phyloP scores from a whole-genome alignment of 352 stramenopile genomes.

The Salisapilia sapeloensis region DNA sequence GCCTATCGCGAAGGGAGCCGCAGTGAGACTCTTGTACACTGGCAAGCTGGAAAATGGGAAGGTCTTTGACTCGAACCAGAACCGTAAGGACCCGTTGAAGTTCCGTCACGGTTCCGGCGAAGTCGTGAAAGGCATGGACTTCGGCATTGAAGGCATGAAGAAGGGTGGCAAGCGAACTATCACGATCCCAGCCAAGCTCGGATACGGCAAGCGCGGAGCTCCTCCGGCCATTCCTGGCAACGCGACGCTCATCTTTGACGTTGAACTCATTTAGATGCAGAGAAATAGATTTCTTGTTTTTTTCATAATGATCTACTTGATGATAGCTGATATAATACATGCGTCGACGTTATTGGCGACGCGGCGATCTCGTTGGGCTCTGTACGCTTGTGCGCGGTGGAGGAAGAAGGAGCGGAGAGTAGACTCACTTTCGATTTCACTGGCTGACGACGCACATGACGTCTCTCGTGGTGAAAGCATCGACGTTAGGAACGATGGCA shows the following conservation, averaged over 20 bases:
- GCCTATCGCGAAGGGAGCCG: conserved; percentile 30
- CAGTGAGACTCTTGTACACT: conserved; percentile 71
- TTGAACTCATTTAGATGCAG: conserved; percentile 78
- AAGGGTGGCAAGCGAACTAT: conserved; percentile 85
- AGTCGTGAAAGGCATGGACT: conserved; percentile 94
- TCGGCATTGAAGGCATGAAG: conserved; percentile 84
- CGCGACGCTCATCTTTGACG: conserved; percentile 88
- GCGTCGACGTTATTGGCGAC: too few species aligned
- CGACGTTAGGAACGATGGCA: too few species aligned
- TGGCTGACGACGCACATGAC: too few species aligned
- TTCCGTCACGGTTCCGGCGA: conserved; percentile 77
- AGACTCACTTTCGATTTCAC: too few species aligned
- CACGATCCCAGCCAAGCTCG: conserved; percentile 85
- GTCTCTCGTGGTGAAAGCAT: too few species aligned
- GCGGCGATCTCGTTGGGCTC: too few species aligned
- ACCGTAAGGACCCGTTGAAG: conserved; percentile 70
- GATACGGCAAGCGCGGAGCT: conserved; percentile 81
- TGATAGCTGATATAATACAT: too few species aligned
- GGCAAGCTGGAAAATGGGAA: conserved; percentile 70
- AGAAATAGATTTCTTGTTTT: too few species aligned
- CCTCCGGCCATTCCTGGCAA: conserved; percentile 79
- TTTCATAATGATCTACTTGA: too few species aligned
- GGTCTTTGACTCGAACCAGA: conserved; percentile 67
- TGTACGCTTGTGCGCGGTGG: too few species aligned
- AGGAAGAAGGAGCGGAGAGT: too few species aligned